These are phyloP conservation scores for Limonium bicolor DNA, from an alignment of 148 eudicot species.

Conservation along the genomic window DNA sequence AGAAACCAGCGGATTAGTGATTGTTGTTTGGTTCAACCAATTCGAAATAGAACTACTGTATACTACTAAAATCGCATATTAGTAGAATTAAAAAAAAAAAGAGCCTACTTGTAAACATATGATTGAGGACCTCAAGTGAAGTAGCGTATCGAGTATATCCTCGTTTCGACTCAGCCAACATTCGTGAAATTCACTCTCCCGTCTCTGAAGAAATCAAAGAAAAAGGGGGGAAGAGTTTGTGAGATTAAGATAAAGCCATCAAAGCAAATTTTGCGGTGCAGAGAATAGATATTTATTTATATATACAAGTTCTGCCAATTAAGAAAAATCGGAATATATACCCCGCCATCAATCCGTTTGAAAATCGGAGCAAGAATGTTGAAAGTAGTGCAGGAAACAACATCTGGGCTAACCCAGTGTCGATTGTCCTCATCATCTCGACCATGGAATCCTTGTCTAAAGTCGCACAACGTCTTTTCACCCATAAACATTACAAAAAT, in stretches of 20 bases:
- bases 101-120: conserved; percentile 31
- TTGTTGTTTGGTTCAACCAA: too few relatives aligned
- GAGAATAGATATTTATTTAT: too few relatives aligned
- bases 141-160: conserved; percentile 25
- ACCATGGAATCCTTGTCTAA: too few relatives aligned
- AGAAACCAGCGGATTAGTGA: too few relatives aligned
- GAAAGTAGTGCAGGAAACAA: conserved; percentile 31
- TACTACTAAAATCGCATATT: too few relatives aligned
- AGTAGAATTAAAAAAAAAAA: not conserved
- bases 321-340: not conserved
- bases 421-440: too few relatives aligned
- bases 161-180: conserved; percentile 24
- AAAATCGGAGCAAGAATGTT: conserved; percentile 43
- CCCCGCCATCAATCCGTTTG: conserved; percentile 32
- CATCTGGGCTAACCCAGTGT: conserved; percentile 1
- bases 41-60: not conserved
- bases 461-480: too few relatives aligned
- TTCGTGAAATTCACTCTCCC: conserved; percentile 31
- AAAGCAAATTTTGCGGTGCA: too few relatives aligned
- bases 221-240: too few relatives aligned
- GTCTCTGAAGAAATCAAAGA: conserved; percentile 6
- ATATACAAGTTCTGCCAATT: too few relatives aligned
- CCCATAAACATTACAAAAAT: too few relatives aligned
- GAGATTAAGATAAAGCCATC: too few relatives aligned
- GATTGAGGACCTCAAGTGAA: conserved; percentile 25